Percentiles rank a stretch among this genome's conserved stretches.
Evolutionary conservation across 495 filamentous ascomycete species (phyloP).

Genomic region (Diplogelasinospora grovesii): DNA sequence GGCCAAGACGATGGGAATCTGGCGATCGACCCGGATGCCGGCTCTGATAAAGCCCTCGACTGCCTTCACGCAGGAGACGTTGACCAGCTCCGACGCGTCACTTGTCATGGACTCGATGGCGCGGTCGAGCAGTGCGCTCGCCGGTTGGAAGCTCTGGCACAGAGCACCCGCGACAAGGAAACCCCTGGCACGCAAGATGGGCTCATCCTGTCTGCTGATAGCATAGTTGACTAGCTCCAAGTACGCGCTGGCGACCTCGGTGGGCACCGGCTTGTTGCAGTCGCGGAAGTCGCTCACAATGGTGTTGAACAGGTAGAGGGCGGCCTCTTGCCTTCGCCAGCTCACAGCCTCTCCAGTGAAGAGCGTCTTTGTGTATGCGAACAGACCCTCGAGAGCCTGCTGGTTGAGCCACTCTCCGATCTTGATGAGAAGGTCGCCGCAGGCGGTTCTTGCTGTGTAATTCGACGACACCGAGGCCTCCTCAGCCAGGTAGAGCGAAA

Average conservation of each 20-base stretch:
- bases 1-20: conserved; percentile 65
- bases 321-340: conserved; percentile 67
- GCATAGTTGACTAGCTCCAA: conserved; percentile 72
- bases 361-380: conserved; percentile 62
- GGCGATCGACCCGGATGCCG: conserved; percentile 48
- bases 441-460: conserved; percentile 87
- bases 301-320: conserved; percentile 74
- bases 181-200: conserved; percentile 73
- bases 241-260: conserved; percentile 62
- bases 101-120: conserved; percentile 66
- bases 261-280: conserved; percentile 55
- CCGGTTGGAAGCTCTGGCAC: conserved; percentile 47
- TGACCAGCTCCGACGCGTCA: conserved; percentile 78
- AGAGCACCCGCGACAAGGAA: conserved; percentile 76
- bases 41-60: conserved; percentile 74
- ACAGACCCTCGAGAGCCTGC: conserved; percentile 63
- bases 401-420: conserved; percentile 81
- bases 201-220: conserved; percentile 52
- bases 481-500: conserved; percentile 90
- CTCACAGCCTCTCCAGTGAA: conserved; percentile 45
- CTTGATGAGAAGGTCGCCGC: conserved; percentile 85
- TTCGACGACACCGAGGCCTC: conserved; percentile 95
- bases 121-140: conserved; percentile 55
- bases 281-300: conserved; percentile 77
- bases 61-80: conserved; percentile 84